A percentile compares a stretch with the other conserved stretches of the same genome.
Evolutionary conservation across 345 rosid species (phyloP).

Genomic region (Mangifera indica): DNA sequence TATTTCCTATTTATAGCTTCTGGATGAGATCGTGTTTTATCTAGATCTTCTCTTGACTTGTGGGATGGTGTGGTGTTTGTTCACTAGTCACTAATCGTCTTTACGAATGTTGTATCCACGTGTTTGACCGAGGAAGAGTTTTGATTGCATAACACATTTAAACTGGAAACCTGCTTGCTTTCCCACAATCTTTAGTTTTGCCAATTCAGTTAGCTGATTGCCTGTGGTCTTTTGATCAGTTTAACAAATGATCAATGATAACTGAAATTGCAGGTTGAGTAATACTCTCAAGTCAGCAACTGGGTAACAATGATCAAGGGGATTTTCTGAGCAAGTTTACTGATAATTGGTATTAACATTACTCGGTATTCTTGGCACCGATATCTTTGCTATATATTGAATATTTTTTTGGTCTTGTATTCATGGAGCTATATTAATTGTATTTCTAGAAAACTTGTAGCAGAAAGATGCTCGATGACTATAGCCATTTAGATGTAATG

Average conservation of each 20-base stretch:
- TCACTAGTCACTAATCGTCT: too few species aligned
- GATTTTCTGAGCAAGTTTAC: neutral
- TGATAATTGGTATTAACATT: neutral
- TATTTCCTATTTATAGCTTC: too few species aligned
- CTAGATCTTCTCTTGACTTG: too few species aligned
- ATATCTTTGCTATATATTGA: neutral
- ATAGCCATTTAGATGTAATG: neutral
- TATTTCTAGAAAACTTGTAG: neutral
- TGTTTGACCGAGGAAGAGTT: too few species aligned
- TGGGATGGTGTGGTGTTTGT: too few species aligned
- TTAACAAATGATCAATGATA: neutral
- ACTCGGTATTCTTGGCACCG: neutral
- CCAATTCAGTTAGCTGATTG: neutral
- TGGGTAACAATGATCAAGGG: constrained; percentile 18
- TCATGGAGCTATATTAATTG: constrained; percentile 1
- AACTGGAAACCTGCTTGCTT: neutral
- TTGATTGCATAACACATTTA: too few species aligned
- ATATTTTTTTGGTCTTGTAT: neutral
- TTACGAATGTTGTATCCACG: too few species aligned
- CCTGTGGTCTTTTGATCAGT: neutral
- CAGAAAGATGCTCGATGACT: neutral
- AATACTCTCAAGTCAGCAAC: constrained; percentile 55
- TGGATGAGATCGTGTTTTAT: too few species aligned
- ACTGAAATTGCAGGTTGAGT: constrained; percentile 51
- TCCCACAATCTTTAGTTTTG: neutral